Evolutionary conservation across 805 yeast genomes (phyloP), one percentile per base, ranked within the genome.

Genomic region (Starmerella tilneyi): DNA sequence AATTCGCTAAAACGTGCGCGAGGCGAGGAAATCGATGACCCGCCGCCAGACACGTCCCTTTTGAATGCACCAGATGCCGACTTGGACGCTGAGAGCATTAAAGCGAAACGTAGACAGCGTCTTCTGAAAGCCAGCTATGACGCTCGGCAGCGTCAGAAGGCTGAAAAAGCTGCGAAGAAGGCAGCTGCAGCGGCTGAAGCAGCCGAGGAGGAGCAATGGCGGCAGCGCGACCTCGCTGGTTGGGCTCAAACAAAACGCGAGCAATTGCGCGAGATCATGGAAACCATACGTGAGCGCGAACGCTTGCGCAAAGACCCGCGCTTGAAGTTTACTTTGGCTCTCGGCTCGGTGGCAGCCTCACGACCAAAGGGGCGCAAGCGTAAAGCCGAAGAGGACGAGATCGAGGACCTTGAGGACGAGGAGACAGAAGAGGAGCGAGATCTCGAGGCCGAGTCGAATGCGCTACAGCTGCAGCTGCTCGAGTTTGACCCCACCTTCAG

Each of bases 401-500:
- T 35, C 9, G 43, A 32, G n/a, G 47, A 44, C 22, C 20, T 37
- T 13, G 41, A 37, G 33, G 51, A 45, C 8, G 49, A 79, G 21
- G 84, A 86, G 53, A 86, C 81, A 48, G 95, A 85, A 54, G 75
- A 75, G 27, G 80, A 83, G 50, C 94, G 81, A 47, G 84, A 77
- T 44, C 88, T 81, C 43, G 58, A 60, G 17, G 63, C 59, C 22
- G 50, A 52, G 13, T 53, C 67, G n/a, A 49, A 55, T 9, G 47
- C 50, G 26, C 55, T 92, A 28, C 96, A 89, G 62, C 80, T 75
- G 48, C 79, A 80, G 52, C 70, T 92, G 41, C 69, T 88, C 35
- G 81, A 83, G 54, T 75, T 71, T 59, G 99, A 92, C 66, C 92
- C 95, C 3, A 73, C 74, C 39, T 92, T 92, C 66, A 79, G 82